Evolutionary conservation across 805 yeast species (phyloP).

Genomic region (Wickerhamiella occidentalis): DNA sequence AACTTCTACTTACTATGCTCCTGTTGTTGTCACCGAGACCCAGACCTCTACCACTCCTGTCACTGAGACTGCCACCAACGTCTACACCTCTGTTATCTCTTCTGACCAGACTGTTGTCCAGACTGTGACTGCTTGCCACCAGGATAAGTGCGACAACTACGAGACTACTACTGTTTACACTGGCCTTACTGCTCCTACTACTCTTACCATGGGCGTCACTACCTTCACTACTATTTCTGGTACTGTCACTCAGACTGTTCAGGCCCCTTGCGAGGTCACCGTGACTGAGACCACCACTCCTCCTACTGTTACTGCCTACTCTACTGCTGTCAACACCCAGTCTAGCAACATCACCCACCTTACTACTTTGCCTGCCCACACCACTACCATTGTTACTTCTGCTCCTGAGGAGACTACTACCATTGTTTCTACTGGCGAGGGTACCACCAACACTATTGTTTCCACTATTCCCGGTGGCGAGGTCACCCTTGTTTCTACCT

Average conservation of each 20-base stretch:
- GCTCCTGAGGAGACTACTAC: constrained; percentile 8
- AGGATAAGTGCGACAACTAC: neutral
- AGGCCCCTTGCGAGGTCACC: constrained; percentile 10
- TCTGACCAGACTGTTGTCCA: constrained; percentile 5
- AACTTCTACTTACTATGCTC: constrained; percentile 11
- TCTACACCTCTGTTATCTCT: constrained; percentile 3
- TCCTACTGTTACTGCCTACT: constrained; percentile 9
- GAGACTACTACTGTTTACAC: constrained; percentile 7
- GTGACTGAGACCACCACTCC: constrained; percentile 11
- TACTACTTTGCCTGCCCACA: constrained; percentile 3
- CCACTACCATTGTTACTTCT: constrained; percentile 3
- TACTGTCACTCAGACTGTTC: constrained; percentile 8
- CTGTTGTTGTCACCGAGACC: constrained; percentile 10
- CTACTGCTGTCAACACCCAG: neutral
- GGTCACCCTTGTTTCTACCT: constrained; percentile 7
- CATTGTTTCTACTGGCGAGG: constrained; percentile 9
- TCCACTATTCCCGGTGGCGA: constrained; percentile 8
- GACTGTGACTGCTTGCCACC: constrained; percentile 10
- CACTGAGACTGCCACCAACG: constrained; percentile 8
- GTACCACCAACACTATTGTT: constrained; percentile 6
- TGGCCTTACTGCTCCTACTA: constrained; percentile 9
- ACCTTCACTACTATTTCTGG: constrained; percentile 2
- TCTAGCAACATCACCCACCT: neutral
- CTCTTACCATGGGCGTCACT: constrained; percentile 8
- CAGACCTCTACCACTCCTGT: constrained; percentile 7